phyloP scores from a whole-genome alignment of 148 eudicot genomes.

The Rhododendron molle region DNA sequence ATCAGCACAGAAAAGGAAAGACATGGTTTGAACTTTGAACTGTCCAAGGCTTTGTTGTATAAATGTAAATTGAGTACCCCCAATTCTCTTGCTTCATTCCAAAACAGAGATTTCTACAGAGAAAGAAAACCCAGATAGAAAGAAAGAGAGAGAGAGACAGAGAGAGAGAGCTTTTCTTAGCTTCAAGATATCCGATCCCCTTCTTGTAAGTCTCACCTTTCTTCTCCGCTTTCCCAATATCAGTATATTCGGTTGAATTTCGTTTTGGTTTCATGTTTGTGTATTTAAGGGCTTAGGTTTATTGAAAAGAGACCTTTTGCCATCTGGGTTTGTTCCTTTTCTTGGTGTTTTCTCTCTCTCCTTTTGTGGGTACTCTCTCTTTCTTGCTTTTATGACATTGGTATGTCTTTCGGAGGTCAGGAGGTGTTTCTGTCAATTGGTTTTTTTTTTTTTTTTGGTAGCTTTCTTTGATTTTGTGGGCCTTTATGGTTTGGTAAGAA shows the following conservation, averaged over 20 bases:
- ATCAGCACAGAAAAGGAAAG: neutral
- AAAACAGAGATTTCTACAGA: constrained; percentile 17
- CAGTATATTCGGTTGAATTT: constrained; percentile 11
- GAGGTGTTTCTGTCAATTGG: constrained; percentile 8
- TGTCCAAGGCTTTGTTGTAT: neutral
- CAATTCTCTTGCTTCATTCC: constrained; percentile 35
- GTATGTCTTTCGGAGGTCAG: neutral
- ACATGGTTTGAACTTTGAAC: neutral
- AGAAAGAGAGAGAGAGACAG: neutral
- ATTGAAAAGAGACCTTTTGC: constrained; percentile 18
- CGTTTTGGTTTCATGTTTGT: constrained; percentile 10
- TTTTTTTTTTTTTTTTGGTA: neutral
- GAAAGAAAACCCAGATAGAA: neutral
- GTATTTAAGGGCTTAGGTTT: constrained; percentile 5
- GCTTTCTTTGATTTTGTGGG: constrained; percentile 8
- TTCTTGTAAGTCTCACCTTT: constrained; percentile 48
- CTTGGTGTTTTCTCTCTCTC: constrained; percentile 3
- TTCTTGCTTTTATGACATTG: constrained; percentile 6
- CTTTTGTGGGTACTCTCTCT: constrained; percentile 4
- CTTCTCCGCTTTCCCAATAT: constrained; percentile 8
- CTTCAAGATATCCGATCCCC: constrained; percentile 45
- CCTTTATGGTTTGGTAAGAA: neutral
- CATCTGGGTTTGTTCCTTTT: constrained; percentile 25
- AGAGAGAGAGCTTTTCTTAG: constrained; percentile 25
- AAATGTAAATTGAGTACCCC: constrained; percentile 9